These are phyloP conservation scores for Athelia sp. DNA, from an alignment of 1,284 basidiomycete genomes.

Conservation along the genomic window DNA sequence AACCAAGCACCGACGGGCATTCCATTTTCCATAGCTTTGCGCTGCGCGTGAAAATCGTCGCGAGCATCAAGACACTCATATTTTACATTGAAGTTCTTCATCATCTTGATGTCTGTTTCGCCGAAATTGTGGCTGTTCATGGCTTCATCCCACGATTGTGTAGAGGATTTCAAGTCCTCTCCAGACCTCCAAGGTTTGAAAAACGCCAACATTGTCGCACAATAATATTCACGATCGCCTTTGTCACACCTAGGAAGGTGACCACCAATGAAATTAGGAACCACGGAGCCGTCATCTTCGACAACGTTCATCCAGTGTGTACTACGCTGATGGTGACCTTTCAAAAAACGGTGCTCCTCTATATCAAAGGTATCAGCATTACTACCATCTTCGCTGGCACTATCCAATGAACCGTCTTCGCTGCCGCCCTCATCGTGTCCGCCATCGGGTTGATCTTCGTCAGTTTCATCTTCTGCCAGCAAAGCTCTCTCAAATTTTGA, in stretches of 20 bases:
- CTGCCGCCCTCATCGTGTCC: too few species aligned
- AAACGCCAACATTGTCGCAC: slow-evolving; percentile 23
- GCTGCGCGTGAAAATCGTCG: slow-evolving; percentile 24
- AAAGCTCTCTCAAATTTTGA: too few species aligned
- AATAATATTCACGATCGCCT: slow-evolving; percentile 27
- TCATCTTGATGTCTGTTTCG: slow-evolving; percentile 8
- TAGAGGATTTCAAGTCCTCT: slow-evolving; percentile 14
- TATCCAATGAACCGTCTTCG: too few species aligned
- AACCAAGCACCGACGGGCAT: too few species aligned
- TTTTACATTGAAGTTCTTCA: slow-evolving; percentile 23
- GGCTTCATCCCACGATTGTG: slow-evolving; percentile 19
- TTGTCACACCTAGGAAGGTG: slow-evolving; percentile 22
- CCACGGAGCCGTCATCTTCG: neutral
- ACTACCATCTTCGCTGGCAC: too few species aligned
- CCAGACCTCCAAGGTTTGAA: slow-evolving; percentile 26
- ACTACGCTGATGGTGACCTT: neutral
- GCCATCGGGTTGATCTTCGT: too few species aligned
- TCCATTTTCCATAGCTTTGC: too few species aligned
- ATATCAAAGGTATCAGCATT: neutral
- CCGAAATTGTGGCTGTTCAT: slow-evolving; percentile 13
- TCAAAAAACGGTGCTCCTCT: neutral
- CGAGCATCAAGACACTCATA: slow-evolving; percentile 28
- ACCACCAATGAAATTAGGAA: slow-evolving; percentile 23
- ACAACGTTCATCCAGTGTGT: neutral
- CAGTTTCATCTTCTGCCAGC: too few species aligned